Evolutionary conservation across 176 grass and related monocot genomes (phyloP), one percentile per base, ranked within the genome.

Genomic region (Cocos nucifera): DNA sequence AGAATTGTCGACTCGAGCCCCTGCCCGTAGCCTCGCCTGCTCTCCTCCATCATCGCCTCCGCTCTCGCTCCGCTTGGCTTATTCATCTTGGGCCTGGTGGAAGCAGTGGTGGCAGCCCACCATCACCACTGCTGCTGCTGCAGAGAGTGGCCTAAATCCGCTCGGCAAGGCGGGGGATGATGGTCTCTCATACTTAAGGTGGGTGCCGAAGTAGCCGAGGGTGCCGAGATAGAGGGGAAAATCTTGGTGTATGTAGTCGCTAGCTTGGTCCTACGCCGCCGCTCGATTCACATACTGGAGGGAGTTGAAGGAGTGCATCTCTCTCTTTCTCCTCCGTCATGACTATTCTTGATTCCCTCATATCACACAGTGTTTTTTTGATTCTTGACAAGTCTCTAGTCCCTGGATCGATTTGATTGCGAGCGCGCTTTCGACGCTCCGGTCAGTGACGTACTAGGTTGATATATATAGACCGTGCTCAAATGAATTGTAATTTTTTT

Each of bases 141-240:
- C 18, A 22, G 58, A 61, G 22, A 24, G 32, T 28, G 16, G 27
- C 58, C 20, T 17, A 17, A 7, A 61, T 61, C 58, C 35, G 26
- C 58, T 61, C 58, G 17, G 58, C 27, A 16, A 25, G 58, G 58
- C 58, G 58, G 58, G 58, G 58, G 24, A n/a, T 61, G 16, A 61
- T 35, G 5, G 26, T 27, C 58, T 39, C 58, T 61, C 58, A 21
- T 61, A 61, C 58, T 61, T 61, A 17, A 61, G 58, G 16, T 23
- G 23, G 23, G 23, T 2, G 23, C 22, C 1, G 22, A 22, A 22
- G 22, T 22, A 30, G 58, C 32, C 26, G 25, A 61, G 58, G 58
- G 58, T 27, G 5, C 27, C 32, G 16, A 39, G 24, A 23, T 61
- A 61, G 26, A 61, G 58, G 58, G 58, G 58, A 61, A 61, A 3